phyloP scores from a whole-genome alignment of 768 basidiomycete species.

The Lactarius trivialis region DNA sequence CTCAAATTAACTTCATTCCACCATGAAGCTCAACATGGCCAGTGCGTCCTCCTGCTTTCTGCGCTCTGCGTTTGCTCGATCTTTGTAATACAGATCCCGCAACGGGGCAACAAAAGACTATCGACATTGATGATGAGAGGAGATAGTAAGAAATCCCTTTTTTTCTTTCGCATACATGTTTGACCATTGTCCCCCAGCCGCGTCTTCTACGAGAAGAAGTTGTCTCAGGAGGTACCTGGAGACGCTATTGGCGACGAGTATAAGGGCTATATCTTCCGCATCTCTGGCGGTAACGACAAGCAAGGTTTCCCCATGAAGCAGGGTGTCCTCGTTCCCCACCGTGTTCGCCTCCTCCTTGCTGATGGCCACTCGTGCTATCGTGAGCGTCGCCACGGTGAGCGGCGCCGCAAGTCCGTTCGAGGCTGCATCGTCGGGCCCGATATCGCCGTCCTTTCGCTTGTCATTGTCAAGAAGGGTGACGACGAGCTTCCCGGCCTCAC shows the following conservation, averaged over 20 bases:
- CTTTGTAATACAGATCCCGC: slow-evolving; percentile 65
- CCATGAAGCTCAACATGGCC: slow-evolving; percentile 98
- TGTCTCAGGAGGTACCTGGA: slow-evolving; percentile 88
- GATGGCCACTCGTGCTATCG: slow-evolving; percentile 99
- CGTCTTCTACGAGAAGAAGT: slow-evolving; percentile 95
- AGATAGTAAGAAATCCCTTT: slow-evolving; percentile 48
- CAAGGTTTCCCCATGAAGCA: slow-evolving; percentile 99
- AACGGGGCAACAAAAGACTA: slow-evolving; percentile 93
- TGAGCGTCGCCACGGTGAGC: slow-evolving; percentile 84
- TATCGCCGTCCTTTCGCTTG: slow-evolving; percentile 88
- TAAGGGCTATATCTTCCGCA: slow-evolving; percentile 93
- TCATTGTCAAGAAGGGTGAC: slow-evolving; percentile 96
- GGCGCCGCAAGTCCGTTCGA: slow-evolving; percentile 97
- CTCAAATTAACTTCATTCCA: slow-evolving; percentile 26
- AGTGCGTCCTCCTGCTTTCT: slow-evolving; percentile 46
- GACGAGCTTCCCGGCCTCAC: slow-evolving; percentile 85
- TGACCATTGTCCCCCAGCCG: slow-evolving; percentile 46
- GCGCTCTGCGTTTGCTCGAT: neutral
- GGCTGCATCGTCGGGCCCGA: slow-evolving; percentile 98
- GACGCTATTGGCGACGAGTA: slow-evolving; percentile 93
- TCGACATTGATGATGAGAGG: slow-evolving; percentile 91
- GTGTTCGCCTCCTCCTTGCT: slow-evolving; percentile 87
- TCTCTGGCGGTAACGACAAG: slow-evolving; percentile 98
- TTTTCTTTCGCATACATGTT: neutral
- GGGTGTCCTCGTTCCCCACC: slow-evolving; percentile 91